Evolutionary conservation across 306 rosid species (phyloP).

Genomic region (Rubus idaeus): DNA sequence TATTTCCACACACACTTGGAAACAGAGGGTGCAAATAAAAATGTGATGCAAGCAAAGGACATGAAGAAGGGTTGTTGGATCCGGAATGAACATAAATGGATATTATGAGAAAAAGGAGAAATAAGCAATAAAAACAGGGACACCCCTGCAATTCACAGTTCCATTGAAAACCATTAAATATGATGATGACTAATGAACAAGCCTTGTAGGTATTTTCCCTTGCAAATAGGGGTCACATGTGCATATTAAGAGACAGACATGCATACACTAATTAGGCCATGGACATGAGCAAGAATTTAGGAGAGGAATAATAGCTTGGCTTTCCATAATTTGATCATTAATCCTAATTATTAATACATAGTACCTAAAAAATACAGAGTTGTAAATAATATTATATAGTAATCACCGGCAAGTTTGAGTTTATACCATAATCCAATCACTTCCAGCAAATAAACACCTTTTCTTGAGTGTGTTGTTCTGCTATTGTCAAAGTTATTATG

Average conservation of each 20-base stretch:
- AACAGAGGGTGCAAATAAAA: background rate
- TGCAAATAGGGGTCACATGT: background rate
- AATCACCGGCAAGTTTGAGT: background rate
- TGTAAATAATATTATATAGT: background rate
- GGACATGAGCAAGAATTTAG: background rate
- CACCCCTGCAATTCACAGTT: background rate
- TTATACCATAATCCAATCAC: background rate
- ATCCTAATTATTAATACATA: background rate
- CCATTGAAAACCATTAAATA: background rate
- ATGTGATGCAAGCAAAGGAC: background rate
- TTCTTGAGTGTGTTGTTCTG: background rate
- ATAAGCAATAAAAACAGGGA: background rate
- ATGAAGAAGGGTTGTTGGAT: background rate
- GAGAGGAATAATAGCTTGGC: background rate
- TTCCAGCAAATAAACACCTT: slow-evolving; percentile 3
- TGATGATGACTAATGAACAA: background rate
- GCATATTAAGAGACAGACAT: background rate
- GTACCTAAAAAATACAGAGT: background rate
- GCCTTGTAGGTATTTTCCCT: background rate
- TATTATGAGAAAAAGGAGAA: background rate
- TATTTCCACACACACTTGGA: background rate
- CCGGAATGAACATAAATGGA: background rate
- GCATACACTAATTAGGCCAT: too few relatives aligned
- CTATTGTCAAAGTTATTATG: background rate
- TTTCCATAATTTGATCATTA: background rate